Base-by-base conservation (phyloP, 192 early-diverging fungal species). In the Mortierella hygrophila region DNA sequence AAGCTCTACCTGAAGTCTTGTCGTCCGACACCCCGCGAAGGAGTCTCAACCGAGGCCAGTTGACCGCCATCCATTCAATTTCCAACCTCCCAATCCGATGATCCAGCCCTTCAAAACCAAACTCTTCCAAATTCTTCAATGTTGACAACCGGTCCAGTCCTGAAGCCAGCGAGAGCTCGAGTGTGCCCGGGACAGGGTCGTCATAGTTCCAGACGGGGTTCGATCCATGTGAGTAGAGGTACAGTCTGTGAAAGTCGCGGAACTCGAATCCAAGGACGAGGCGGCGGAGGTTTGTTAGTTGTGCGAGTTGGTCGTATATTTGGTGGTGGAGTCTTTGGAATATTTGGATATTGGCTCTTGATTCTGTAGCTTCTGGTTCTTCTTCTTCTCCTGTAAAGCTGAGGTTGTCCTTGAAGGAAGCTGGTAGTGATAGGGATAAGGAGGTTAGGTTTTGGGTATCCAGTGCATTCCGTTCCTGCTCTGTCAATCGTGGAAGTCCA, bases 51-150 rank as follows among this genome's bases (percentile, higher is more conserved):
- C 13, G n/a, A 29, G 60, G 57, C 29, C 60, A 65, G 4, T 65
- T 65, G 10, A 32, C 60, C 13, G 60, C 60, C 60, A 65, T 65
- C 60, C 60, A 65, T 65, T 65, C 60, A 65, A 65, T 65, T 29
- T 65, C 60, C 13, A 32, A 23, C 29, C 11, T 65, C 60, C 60
- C 60, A 29, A 65, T 65, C n/a, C 60, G 60, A 32, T 65, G 60
- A 29, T 65, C 13, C 26, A 10, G 15, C 2, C 60, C 60, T 29
- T 65, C 60, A 65, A 65, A 65, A 3, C 60, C 11, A 65, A 65
- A 65, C 60, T 65, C 60, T 65, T 65, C 60, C 1, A 65, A 4
- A 32, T 65, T 32, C 26, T 32, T 65, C 29, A 65, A 32, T 3
- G 60, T 65, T 10, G 60, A 35, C 10, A 65, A 8, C 26, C 29